Evolutionary conservation across 75 land plant species (phyloP).

Genomic region (Cupressus sempervirens): DNA sequence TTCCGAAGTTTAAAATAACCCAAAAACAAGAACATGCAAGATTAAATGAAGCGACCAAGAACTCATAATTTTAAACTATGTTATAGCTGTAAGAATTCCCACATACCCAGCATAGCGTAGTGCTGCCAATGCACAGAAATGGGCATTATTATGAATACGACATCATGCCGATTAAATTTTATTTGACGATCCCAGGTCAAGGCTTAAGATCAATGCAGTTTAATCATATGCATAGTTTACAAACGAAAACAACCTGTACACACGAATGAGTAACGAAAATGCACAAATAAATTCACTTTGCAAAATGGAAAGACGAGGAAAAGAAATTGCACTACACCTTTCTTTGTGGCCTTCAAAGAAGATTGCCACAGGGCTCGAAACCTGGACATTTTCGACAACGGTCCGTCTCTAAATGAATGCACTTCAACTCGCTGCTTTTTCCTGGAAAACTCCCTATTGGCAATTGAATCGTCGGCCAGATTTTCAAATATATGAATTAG

Average conservation of each 20-base stretch:
- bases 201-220: not conserved
- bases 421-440: not conserved
- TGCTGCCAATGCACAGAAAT: not conserved
- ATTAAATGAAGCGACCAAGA: too few species aligned
- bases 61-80: too few species aligned
- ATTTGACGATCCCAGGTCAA: not conserved
- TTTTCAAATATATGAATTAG: not conserved
- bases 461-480: not conserved
- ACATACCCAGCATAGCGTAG: too few species aligned
- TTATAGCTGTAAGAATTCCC: too few species aligned
- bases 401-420: not conserved
- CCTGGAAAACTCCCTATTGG: not conserved
- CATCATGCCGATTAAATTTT: not conserved
- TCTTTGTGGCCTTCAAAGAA: constrained; percentile 42
- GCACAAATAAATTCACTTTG: not conserved
- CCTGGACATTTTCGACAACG: constrained; percentile 28
- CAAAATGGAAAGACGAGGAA: not conserved
- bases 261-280: not conserved
- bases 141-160: not conserved
- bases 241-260: not conserved
- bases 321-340: constrained; percentile 23
- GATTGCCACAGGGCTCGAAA: constrained; percentile 43
- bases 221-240: not conserved
- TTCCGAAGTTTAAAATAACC: too few species aligned
- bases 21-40: too few species aligned